Evolutionary conservation across 2,329 filamentous ascomycete genomes (phyloP), one percentile per base, ranked within the genome.

Genomic region (Colletotrichum sp.): DNA sequence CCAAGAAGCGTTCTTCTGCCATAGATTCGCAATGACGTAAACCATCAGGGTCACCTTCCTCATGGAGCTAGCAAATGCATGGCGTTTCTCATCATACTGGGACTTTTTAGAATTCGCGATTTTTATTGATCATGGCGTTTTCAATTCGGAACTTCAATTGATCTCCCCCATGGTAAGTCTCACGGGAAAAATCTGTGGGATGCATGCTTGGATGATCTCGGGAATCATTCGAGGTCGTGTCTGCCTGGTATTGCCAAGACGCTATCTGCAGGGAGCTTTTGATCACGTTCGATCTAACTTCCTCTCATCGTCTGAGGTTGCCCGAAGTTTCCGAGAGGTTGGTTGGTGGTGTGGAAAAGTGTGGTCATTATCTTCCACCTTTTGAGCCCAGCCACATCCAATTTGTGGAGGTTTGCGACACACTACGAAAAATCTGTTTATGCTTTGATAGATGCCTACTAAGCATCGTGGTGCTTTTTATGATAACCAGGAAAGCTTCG

Each of bases 51-150:
- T 55, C 27, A 75, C 72, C 72, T 75, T 75, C 72, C 72, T 27
- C 3, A 66, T 75, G 61, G 49, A 75, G n/a, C 62, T 75, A 75
- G 72, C 52, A 22, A 61, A 62, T 71, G 72, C 72, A 75, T 71
- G 72, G 72, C 68, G 52, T 36, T 36, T 71, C 44, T 65, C 34
- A 39, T 30, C 34, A 16, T 27, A 15, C 19, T 61, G 27, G 13
- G 30, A 64, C 44, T 36, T 22, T 61, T 29, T 6, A 19, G 19
- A 39, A 29, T 44, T 66, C 52, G 68, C 34, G 61, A 71, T 71
- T 22, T 36, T 71, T 16, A 39, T 66, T 55, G 72, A 66, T 6
- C 16, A 71, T 66, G 69, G 66, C 34, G 36, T 62, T 62, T 72
- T 32, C n/a, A 12, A 22, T 3, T 30, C 55, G 27, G 15, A 8